Evolutionary conservation across 2,329 filamentous ascomycete species (phyloP).

Genomic region (Clarireedia monteithiana): DNA sequence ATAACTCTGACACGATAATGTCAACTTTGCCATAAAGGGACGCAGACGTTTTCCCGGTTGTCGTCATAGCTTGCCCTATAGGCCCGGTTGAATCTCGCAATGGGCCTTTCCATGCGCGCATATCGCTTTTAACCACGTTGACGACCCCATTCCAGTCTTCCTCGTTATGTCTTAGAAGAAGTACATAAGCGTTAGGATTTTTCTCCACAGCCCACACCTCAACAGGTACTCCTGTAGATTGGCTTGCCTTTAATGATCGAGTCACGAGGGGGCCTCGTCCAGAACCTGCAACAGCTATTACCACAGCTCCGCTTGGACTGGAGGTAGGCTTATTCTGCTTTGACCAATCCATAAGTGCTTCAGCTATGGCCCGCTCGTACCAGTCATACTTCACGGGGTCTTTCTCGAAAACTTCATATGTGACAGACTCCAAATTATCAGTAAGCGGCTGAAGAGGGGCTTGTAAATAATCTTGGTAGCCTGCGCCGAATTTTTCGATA

Average conservation of each 20-base stretch:
- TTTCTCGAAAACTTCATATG: slow-evolving; percentile 97
- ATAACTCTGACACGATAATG: slow-evolving; percentile 86
- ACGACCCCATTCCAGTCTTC: slow-evolving; percentile 74
- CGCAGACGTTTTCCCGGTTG: slow-evolving; percentile 30
- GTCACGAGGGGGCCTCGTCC: slow-evolving; percentile 89
- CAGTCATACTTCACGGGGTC: slow-evolving; percentile 97
- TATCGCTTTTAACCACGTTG: slow-evolving; percentile 89
- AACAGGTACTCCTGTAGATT: slow-evolving; percentile 66
- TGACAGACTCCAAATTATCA: slow-evolving; percentile 93
- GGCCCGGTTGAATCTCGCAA: slow-evolving; percentile 32
- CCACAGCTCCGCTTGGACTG: slow-evolving; percentile 60
- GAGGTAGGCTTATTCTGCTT: slow-evolving; percentile 65
- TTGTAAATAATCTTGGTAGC: slow-evolving; percentile 91
- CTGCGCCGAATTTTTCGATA: slow-evolving; percentile 62
- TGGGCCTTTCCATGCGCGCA: slow-evolving; percentile 92
- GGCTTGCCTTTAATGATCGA: slow-evolving; percentile 73
- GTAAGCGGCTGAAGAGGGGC: slow-evolving; percentile 89
- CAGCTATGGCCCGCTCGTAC: slow-evolving; percentile 78
- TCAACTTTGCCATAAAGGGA: slow-evolving; percentile 64
- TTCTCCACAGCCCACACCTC: slow-evolving; percentile 93
- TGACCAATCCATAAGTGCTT: slow-evolving; percentile 75
- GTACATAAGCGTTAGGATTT: slow-evolving; percentile 94
- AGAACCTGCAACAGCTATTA: slow-evolving; percentile 88
- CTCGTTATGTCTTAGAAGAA: slow-evolving; percentile 80
- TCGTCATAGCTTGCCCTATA: slow-evolving; percentile 31